Evolutionary conservation across 2,329 filamentous ascomycete genomes (phyloP).

Genomic region (Penicillium sclerotiorum): DNA sequence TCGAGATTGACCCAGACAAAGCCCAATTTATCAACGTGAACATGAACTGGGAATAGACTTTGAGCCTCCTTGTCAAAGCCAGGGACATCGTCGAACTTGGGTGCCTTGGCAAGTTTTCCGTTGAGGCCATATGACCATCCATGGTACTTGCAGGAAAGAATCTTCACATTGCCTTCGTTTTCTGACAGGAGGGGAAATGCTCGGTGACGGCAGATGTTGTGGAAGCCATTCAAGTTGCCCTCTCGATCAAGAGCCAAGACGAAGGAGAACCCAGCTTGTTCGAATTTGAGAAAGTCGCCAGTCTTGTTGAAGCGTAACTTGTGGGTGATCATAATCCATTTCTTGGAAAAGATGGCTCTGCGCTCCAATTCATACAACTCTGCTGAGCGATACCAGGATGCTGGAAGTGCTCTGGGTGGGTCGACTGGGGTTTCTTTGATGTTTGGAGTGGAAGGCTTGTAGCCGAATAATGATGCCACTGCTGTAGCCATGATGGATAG

Average conservation of each 20-base stretch:
- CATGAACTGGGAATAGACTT: slow-evolving; percentile 55
- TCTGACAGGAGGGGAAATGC: slow-evolving; percentile 59
- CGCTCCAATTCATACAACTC: slow-evolving; percentile 21
- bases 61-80: slow-evolving; percentile 49
- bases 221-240: slow-evolving; percentile 50
- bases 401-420: slow-evolving; percentile 17
- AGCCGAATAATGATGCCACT: slow-evolving; percentile 19
- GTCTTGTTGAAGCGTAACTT: slow-evolving; percentile 48
- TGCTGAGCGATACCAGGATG: slow-evolving; percentile 19
- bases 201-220: slow-evolving; percentile 38
- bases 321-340: slow-evolving; percentile 21
- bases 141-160: slow-evolving; percentile 62
- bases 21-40: slow-evolving; percentile 56
- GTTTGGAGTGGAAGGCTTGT: slow-evolving; percentile 5
- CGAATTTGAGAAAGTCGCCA: slow-evolving; percentile 60
- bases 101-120: slow-evolving; percentile 61
- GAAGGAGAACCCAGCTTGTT: slow-evolving; percentile 61
- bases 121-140: slow-evolving; percentile 62
- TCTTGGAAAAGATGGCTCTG: slow-evolving; percentile 21
- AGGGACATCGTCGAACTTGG: slow-evolving; percentile 54
- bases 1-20: slow-evolving; percentile 65
- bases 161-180: slow-evolving; percentile 50
- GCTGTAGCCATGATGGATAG: slow-evolving; percentile 15
- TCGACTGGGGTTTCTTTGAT: background rate
- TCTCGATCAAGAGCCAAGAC: slow-evolving; percentile 45